These are phyloP conservation scores for Trichophyton simii DNA, from an alignment of 2,329 filamentous ascomycete species.

Conservation along the genomic window DNA sequence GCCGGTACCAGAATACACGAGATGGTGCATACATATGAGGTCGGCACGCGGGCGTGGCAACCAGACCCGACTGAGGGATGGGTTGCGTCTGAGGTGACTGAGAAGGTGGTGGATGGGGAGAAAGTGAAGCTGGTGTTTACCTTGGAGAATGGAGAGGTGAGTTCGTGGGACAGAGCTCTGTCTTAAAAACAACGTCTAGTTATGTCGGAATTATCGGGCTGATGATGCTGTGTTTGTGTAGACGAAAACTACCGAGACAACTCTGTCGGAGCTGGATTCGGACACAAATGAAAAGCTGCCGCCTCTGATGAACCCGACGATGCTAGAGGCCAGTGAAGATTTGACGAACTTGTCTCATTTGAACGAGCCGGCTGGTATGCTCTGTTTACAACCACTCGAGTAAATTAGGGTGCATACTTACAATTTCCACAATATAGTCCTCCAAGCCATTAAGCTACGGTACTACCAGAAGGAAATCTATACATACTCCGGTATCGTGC, in stretches of 20 bases:
- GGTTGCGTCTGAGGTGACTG: slow-evolving; percentile 87
- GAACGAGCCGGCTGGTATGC: slow-evolving; percentile 88
- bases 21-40: slow-evolving; percentile 92
- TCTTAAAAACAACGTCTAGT: too few species aligned
- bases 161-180: slow-evolving; percentile 11
- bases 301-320: slow-evolving; percentile 92
- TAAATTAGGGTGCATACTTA: slow-evolving; percentile 2
- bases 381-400: slow-evolving; percentile 8
- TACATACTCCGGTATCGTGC: slow-evolving; percentile 96
- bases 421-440: slow-evolving; percentile 45
- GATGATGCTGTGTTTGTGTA: slow-evolving; percentile 27
- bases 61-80: slow-evolving; percentile 91
- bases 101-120: slow-evolving; percentile 69
- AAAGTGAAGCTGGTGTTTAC: slow-evolving; percentile 81
- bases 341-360: slow-evolving; percentile 93
- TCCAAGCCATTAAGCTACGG: slow-evolving; percentile 93
- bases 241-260: slow-evolving; percentile 70
- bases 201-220: not conserved
- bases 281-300: slow-evolving; percentile 68
- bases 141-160: slow-evolving; percentile 85
- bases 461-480: slow-evolving; percentile 99
- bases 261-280: slow-evolving; percentile 60
- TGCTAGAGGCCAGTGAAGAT: slow-evolving; percentile 97
- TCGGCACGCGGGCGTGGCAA: slow-evolving; percentile 97
- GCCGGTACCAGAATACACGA: slow-evolving; percentile 12